Base-by-base conservation (phyloP, 164 flowering plant genomes). In the Nymphaea thermarum region DNA sequence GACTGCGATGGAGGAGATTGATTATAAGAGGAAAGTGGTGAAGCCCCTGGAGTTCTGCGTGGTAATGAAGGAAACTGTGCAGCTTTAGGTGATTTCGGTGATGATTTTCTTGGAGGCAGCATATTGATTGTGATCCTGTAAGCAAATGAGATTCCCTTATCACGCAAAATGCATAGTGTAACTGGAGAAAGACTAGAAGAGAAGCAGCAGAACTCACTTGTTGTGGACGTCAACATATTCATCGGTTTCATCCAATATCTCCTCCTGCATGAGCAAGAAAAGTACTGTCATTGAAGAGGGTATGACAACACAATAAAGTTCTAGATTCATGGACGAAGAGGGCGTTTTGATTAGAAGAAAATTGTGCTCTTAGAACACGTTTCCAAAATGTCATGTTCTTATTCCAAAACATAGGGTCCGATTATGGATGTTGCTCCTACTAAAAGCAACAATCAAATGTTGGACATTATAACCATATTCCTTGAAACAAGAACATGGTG, bases 171-270 rank as follows among this genome's bases (percentile, higher is more conserved):
- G 8, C 42, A 62, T 17, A 10, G n/a, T 17, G 7, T 11, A 17
- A 62, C 4, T 3, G 64, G 14, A 62, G 64, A 3, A 12, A 2
- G 64, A 0, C 36, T 17, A 62, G n/a, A 4, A 62, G n/a, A 10
- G 18, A 17, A 17, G 64, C 42, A 51, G 64, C n/a, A 62, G 18
- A 44, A 18, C 78, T 70, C 73, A 88, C 89, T 72, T 86, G 80
- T 80, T 80, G 69, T 84, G 89, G 43, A 85, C 77, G 14, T 82
- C 86, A 62, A 82, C 77, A 63, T 77, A 83, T n/a, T 76, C 84
- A 74, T 89, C 91, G 0, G 95, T 89, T 68, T 89, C 95, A 66
- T 87, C 91, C 60, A 77, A 72, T 67, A 89, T 89, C 44, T 82
- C 85, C 66, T 80, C 89, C 91, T 89, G 44, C 75, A 76, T 36